phyloP scores from a whole-genome alignment of 1,284 basidiomycete genomes.

The Cryptococcus depauperatus region DNA sequence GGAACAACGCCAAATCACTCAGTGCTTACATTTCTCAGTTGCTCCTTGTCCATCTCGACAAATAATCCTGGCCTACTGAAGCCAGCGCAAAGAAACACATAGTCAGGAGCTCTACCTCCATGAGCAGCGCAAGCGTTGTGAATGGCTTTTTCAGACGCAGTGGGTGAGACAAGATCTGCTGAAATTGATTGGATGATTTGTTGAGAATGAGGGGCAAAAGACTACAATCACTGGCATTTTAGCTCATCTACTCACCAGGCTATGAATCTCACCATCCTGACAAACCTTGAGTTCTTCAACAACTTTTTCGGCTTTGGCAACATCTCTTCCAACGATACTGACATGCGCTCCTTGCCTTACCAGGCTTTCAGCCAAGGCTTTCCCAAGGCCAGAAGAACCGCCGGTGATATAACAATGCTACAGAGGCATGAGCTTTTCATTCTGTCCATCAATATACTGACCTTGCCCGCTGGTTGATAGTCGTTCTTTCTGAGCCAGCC shows the following conservation, averaged over 20 bases:
- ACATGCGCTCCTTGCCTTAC: constrained; percentile 67
- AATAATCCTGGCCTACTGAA: constrained; percentile 62
- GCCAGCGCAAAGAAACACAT: constrained; percentile 71
- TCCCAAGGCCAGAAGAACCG: constrained; percentile 69
- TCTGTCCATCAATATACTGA: constrained; percentile 13
- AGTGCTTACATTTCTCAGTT: constrained; percentile 55
- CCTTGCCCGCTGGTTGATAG: constrained; percentile 39
- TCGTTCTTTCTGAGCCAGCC: too few relatives aligned
- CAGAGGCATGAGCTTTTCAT: background rate
- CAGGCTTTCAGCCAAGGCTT: constrained; percentile 61
- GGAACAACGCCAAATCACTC: constrained; percentile 43
- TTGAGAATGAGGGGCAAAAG: constrained; percentile 46
- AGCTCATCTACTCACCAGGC: background rate
- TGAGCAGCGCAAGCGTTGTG: constrained; percentile 54
- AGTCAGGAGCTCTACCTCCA: constrained; percentile 57
- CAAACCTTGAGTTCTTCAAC: constrained; percentile 57
- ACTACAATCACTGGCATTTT: constrained; percentile 1
- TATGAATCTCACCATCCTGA: background rate
- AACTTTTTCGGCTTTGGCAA: constrained; percentile 55
- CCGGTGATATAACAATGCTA: constrained; percentile 73
- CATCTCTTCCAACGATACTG: constrained; percentile 62
- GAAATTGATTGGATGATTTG: constrained; percentile 60
- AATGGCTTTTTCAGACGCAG: constrained; percentile 54
- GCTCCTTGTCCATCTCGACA: constrained; percentile 56
- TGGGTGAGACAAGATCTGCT: constrained; percentile 53